These are phyloP conservation scores for Cytospora paraplurivora DNA, from an alignment of 2,329 filamentous ascomycete genomes.

Conservation along the genomic window DNA sequence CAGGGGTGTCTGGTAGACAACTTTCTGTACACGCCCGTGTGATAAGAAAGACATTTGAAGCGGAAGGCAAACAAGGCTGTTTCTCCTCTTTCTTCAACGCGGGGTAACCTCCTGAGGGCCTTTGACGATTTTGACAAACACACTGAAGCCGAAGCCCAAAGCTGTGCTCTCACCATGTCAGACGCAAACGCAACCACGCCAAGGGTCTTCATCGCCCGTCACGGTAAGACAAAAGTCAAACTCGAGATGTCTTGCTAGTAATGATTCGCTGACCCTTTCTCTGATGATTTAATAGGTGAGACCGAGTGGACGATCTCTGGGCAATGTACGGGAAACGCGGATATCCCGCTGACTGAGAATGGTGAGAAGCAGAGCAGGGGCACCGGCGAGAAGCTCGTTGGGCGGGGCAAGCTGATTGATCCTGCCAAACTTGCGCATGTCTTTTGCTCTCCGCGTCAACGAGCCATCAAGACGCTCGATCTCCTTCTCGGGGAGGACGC, in stretches of 20 bases:
- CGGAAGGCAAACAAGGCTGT: slow-evolving; percentile 3
- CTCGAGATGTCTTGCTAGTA: slow-evolving; percentile 7
- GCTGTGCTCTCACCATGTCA: slow-evolving; percentile 35
- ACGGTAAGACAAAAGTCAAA: slow-evolving; percentile 35
- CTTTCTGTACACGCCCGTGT: not conserved
- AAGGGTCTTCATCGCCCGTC: slow-evolving; percentile 42
- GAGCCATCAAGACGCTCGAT: slow-evolving; percentile 52
- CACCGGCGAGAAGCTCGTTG: slow-evolving; percentile 50
- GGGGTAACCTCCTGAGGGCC: not conserved
- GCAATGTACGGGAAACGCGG: slow-evolving; percentile 48
- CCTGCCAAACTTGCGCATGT: slow-evolving; percentile 49
- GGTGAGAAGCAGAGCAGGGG: slow-evolving; percentile 48
- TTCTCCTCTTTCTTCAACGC: not conserved
- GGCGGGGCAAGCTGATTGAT: slow-evolving; percentile 53
- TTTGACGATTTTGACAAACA: not conserved
- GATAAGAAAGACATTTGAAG: not conserved
- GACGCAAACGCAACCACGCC: slow-evolving; percentile 42
- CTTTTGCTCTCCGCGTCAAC: slow-evolving; percentile 51
- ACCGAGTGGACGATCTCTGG: slow-evolving; percentile 52
- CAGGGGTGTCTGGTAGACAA: not conserved
- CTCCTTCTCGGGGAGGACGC: slow-evolving; percentile 41
- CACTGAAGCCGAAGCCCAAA: slow-evolving; percentile 3
- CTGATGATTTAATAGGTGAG: slow-evolving; percentile 26
- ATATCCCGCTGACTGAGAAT: slow-evolving; percentile 44
- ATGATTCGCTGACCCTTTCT: slow-evolving; percentile 8